phyloP scores from a whole-genome alignment of 208 protist species.

The Vickermania spadyakhi region DNA sequence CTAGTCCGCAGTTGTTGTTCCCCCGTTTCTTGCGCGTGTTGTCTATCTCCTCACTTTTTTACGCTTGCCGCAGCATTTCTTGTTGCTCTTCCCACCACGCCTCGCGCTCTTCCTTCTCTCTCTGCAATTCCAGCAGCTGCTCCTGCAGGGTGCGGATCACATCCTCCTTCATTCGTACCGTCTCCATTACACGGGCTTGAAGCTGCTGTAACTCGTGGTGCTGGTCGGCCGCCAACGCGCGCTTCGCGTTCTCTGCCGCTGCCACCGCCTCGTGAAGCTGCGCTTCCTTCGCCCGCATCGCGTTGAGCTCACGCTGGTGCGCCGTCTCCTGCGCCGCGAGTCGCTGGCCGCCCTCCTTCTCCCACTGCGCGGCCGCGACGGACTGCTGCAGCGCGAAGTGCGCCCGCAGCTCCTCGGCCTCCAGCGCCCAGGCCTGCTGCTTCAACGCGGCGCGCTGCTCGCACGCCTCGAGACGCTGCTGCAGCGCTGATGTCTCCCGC shows the following conservation, averaged over 20 bases:
- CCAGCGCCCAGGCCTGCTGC: not conserved
- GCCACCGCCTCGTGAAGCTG: not conserved
- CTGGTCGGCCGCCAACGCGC: not conserved
- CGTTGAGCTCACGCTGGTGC: not conserved
- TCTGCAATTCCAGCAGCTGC: not conserved
- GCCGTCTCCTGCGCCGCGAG: not conserved
- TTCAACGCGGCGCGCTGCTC: not conserved
- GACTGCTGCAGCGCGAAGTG: not conserved
- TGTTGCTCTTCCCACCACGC: not conserved
- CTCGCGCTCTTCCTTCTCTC: not conserved
- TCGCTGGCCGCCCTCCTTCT: not conserved
- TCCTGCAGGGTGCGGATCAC: not conserved
- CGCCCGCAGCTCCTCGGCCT: not conserved
- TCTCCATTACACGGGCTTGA: not conserved
- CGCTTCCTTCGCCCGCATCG: not conserved
- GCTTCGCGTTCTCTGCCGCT: not conserved
- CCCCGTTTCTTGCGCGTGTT: no score
- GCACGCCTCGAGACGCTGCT: not conserved
- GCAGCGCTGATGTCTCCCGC: not conserved
- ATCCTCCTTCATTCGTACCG: not conserved
- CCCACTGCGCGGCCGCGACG: not conserved
- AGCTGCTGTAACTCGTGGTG: not conserved
- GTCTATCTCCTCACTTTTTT: no score
- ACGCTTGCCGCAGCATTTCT: not conserved
- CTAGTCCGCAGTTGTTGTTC: no score